Evolutionary conservation across 2,329 filamentous ascomycete species (phyloP), one percentile per base, ranked within the genome.

Genomic region (Colletotrichum sublineola): DNA sequence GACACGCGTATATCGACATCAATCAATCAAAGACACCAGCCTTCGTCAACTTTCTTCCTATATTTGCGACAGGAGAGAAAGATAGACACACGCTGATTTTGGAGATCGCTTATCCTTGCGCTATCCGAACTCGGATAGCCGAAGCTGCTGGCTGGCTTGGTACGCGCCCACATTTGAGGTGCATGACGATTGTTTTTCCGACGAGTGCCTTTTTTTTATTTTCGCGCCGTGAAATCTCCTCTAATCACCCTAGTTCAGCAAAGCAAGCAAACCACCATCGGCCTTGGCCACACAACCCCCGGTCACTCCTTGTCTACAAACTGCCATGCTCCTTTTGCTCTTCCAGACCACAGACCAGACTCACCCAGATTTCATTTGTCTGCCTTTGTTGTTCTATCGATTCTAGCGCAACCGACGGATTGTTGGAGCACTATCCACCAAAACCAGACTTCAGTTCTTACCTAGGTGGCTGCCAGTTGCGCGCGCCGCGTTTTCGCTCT

Each of bases 111-210:
- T 60, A 18, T 48, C 15, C 44, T 15, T 38, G 38, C 56, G 33
- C 31, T 36, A 48, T 60, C 52, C 44, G 15, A 48, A 72, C 46
- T 24, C 53, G 69, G 69, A 68, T 55, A 69, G 38, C 62, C 36
- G 31, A 24, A 18, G n/a, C 55, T 33, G 33, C 61, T 63, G n/a
- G 12, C 42, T 63, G n/a, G 14, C 33, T 52, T 63, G n/a, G 14
- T 42, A 53, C 58, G 48, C 44, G 29, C 42, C 53, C 62, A 36
- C 50, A n/a, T 11, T 40, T 64, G 50, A 46, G 50, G 50, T 61
- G 61, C 66, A 73, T 70, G 70, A 65, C 70, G 67, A 57, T 24
- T 73, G 31, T 67, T 57, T 61, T 73, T 57, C 63, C 48, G 52
- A 61, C 31, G 20, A 62, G 55, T 55, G 66, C 55, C 38, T 55